phyloP scores from a whole-genome alignment of 1,139 yeast genomes.

The Pneumocystis sp. region DNA sequence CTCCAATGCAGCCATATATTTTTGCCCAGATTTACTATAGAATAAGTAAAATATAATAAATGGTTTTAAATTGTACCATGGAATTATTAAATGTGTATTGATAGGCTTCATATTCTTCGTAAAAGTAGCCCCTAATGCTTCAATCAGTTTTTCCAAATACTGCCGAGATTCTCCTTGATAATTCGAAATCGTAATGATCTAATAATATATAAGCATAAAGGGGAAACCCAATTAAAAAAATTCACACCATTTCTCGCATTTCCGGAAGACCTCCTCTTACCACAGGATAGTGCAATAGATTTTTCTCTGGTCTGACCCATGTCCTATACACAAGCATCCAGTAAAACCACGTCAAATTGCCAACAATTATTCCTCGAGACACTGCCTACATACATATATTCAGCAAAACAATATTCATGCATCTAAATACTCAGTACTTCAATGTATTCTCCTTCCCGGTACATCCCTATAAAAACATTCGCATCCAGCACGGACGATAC shows the following conservation, averaged over 20 bases:
- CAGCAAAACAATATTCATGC: background rate
- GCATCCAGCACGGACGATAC: conserved; percentile 26
- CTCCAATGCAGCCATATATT: conserved; percentile 52
- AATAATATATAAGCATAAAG: conserved; percentile 15
- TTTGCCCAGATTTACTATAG: conserved; percentile 42
- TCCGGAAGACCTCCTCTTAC: conserved; percentile 39
- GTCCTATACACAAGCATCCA: conserved; percentile 41
- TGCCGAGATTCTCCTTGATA: conserved; percentile 72
- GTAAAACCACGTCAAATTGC: conserved; percentile 63
- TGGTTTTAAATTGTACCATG: conserved; percentile 20
- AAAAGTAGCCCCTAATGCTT: conserved; percentile 60
- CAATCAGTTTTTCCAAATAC: conserved; percentile 51
- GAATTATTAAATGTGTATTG: conserved; percentile 61
- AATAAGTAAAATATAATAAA: conserved; percentile 11
- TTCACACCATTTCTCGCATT: conserved; percentile 25
- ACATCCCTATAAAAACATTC: conserved; percentile 54
- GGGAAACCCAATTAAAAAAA: background rate
- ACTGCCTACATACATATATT: conserved; percentile 18
- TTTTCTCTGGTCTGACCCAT: conserved; percentile 44
- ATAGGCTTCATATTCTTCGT: conserved; percentile 52
- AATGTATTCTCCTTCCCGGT: conserved; percentile 44
- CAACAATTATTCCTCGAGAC: conserved; percentile 31
- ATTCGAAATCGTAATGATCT: conserved; percentile 55
- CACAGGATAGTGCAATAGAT: conserved; percentile 59
- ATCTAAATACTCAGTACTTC: conserved; percentile 3